These are phyloP conservation scores for Phytophthora foliorum DNA, from an alignment of 352 stramenopile species.

Conservation along the genomic window DNA sequence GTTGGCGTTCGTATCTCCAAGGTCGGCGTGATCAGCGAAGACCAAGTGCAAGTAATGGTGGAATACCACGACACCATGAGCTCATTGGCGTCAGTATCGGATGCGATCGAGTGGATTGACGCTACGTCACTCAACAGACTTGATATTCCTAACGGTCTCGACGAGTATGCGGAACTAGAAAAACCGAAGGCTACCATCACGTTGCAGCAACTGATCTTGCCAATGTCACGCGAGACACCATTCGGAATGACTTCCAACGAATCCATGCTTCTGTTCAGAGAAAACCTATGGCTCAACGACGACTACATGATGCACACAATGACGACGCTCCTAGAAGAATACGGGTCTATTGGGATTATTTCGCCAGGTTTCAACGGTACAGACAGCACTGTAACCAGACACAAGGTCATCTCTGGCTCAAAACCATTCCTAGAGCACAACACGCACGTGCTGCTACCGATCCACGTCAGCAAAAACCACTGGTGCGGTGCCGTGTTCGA, in stretches of 20 bases:
- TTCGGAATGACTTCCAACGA: background rate
- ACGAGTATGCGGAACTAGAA: constrained; percentile 1
- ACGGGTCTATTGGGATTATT: background rate
- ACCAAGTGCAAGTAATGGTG: background rate
- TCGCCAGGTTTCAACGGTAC: too few relatives aligned
- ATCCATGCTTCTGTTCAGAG: background rate
- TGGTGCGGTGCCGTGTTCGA: background rate
- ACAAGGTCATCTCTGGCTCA: background rate
- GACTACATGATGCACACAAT: background rate
- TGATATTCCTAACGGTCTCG: background rate
- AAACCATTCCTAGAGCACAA: background rate
- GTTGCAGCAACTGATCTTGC: background rate
- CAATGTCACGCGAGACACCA: background rate
- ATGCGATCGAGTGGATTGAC: background rate
- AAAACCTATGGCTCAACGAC: background rate
- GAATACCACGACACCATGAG: background rate
- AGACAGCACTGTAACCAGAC: background rate
- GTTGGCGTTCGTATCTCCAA: background rate
- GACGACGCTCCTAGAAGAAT: background rate
- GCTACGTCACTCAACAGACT: constrained; percentile 3
- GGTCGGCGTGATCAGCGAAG: background rate
- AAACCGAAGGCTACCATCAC: background rate
- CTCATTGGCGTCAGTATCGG: background rate
- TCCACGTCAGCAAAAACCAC: background rate
- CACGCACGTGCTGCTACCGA: background rate